These are phyloP conservation scores for Pseudopyricularia cyperi DNA, from an alignment of 2,329 filamentous ascomycete genomes.

Conservation along the genomic window DNA sequence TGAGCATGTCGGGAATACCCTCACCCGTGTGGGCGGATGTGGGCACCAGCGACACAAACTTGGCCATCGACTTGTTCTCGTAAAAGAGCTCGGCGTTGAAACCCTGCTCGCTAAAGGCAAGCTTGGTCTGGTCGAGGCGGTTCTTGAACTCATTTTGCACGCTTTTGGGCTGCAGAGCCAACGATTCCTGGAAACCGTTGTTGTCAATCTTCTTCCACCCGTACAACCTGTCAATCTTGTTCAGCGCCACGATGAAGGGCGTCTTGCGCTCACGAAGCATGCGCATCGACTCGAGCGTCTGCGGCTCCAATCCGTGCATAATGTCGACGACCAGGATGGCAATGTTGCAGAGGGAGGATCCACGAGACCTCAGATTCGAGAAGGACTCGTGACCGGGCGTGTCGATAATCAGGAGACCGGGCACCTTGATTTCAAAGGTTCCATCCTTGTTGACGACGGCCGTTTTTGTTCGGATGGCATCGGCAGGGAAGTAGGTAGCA, in stretches of 20 bases:
- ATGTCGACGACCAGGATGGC: slow-evolving; percentile 98
- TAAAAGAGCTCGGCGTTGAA: slow-evolving; percentile 97
- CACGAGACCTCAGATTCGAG: slow-evolving; percentile 91
- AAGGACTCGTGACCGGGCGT: slow-evolving; percentile 99
- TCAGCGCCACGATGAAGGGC: slow-evolving; percentile 94
- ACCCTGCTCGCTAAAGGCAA: slow-evolving; percentile 88
- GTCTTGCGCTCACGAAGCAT: slow-evolving; percentile 87
- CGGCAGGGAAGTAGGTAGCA: slow-evolving; percentile 96
- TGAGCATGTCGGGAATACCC: slow-evolving; percentile 97
- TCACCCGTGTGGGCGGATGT: slow-evolving; percentile 98
- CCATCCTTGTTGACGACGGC: slow-evolving; percentile 84
- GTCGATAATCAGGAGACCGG: slow-evolving; percentile 91
- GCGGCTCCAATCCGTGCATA: slow-evolving; percentile 97
- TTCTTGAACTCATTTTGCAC: slow-evolving; percentile 92
- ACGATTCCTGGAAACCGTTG: slow-evolving; percentile 92
- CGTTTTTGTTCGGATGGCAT: slow-evolving; percentile 86
- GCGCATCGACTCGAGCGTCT: slow-evolving; percentile 95
- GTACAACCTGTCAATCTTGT: slow-evolving; percentile 99
- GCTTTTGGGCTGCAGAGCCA: slow-evolving; percentile 79
- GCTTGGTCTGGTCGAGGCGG: slow-evolving; percentile 78
- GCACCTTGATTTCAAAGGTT: slow-evolving; percentile 91
- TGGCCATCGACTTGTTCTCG: slow-evolving; percentile 95
- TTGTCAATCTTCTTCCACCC: slow-evolving; percentile 98
- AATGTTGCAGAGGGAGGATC: slow-evolving; percentile 98
- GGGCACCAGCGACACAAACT: slow-evolving; percentile 87